Percentiles rank a stretch among this genome's conserved stretches.
These are phyloP conservation scores for Quercus alba DNA, from an alignment of 306 rosid species.

Conservation along the genomic window DNA sequence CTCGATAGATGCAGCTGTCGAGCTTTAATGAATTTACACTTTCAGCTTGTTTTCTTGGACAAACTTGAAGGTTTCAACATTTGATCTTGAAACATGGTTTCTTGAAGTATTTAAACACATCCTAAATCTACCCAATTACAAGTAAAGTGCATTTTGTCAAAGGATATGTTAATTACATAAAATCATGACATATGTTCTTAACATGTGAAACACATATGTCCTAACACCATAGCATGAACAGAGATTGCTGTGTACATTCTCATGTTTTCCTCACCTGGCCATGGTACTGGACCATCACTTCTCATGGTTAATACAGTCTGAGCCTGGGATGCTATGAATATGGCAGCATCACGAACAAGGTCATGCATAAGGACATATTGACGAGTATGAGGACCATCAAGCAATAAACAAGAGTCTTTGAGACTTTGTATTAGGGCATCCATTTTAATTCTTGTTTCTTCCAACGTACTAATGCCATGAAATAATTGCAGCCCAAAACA, in stretches of 20 bases:
- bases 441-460: not conserved
- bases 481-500: slow-evolving; percentile 20
- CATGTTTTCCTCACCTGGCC: not conserved
- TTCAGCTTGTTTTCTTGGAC: too few relatives aligned
- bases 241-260: not conserved
- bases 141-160: too few relatives aligned
- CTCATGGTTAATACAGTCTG: not conserved
- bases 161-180: too few relatives aligned
- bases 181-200: too few relatives aligned
- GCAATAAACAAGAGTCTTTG: not conserved
- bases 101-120: too few relatives aligned
- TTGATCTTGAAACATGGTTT: too few relatives aligned
- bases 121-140: too few relatives aligned
- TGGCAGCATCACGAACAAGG: slow-evolving; percentile 1
- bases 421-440: not conserved
- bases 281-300: not conserved
- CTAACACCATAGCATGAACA: not conserved
- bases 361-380: not conserved
- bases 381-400: not conserved
- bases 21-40: too few relatives aligned
- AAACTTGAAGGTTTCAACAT: too few relatives aligned
- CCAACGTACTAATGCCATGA: not conserved
- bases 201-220: too few relatives aligned
- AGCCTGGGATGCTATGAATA: not conserved
- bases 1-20: too few relatives aligned